Evolutionary conservation across 805 yeast genomes (phyloP), one percentile per base, ranked within the genome.

Genomic region (Blastobotrys mokoenaii): DNA sequence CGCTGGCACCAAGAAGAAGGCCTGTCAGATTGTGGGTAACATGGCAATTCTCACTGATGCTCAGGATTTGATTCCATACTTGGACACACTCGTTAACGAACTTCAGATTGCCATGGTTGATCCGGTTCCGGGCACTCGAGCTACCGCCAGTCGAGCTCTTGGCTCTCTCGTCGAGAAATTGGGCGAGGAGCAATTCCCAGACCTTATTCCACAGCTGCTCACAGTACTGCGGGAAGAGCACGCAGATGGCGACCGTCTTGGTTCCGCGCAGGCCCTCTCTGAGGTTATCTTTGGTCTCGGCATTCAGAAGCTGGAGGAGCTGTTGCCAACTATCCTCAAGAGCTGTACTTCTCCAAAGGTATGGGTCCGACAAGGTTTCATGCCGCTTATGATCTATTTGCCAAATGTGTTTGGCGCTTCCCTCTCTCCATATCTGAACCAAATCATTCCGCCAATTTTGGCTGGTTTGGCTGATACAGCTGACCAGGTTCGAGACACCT

Each of bases 21-120:
- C 97, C 0, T 89, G 97, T 64, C 97, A 93, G 66, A 90, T 93
- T 70, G 97, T 93, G 27, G 99, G 99, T 51, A 93, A 93, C 60
- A 93, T 93, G 97, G 88, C 97, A 1, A 87, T 93, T 61, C 72
- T 93, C 57, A 96, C 95, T 14, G 97, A 90, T 57, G 72, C 86
- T 14, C 78, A 76, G 54, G 98, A 93, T 62, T 71, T 93, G 49
- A 65, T 78, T 43, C 97, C 96, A 20, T 93, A 93, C 65, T 69
- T 93, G 57, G 75, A 79, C 17, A 77, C 79, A 37, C 71, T 93
- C 54, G 82, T 90, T 38, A 72, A 79, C 9, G 96, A 88, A 55
- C 75, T 93, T 49, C 95, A 93, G 63, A 72, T 76, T 37, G 95
- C 97, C 4, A 90, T 93, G 95, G 96, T 94, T 42, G 99, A 93